A percentile compares a stretch with the other conserved stretches of the same genome.
These are phyloP conservation scores for Talaromyces albobiverticillius DNA, from an alignment of 2,329 filamentous ascomycete genomes.

Conservation along the genomic window DNA sequence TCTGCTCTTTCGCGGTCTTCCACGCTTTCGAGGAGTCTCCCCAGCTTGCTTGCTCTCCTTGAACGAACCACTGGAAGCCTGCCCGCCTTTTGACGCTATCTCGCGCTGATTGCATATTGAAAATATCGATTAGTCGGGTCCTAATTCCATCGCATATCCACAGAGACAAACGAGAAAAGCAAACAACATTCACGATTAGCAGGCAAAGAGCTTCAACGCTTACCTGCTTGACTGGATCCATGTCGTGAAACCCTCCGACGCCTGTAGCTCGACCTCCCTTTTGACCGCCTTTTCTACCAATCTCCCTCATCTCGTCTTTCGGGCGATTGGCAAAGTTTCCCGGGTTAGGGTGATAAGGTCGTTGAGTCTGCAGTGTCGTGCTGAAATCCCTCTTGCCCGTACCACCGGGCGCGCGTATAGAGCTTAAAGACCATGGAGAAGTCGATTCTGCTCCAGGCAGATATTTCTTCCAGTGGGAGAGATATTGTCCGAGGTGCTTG, in stretches of 20 bases:
- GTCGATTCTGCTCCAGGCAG: neutral
- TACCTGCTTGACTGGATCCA: constrained; percentile 30
- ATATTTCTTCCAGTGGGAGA: neutral
- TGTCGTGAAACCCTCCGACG: constrained; percentile 26
- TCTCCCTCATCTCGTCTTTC: constrained; percentile 23
- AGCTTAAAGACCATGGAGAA: neutral
- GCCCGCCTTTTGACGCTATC: constrained; percentile 24
- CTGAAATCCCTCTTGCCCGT: neutral
- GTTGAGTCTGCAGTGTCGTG: neutral
- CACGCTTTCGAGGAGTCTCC: constrained; percentile 13
- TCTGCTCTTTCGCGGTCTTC: constrained; percentile 5
- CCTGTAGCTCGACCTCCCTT: constrained; percentile 27
- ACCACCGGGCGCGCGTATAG: neutral
- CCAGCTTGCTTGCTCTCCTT: constrained; percentile 11
- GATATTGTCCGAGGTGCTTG: neutral
- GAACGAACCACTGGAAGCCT: constrained; percentile 12
- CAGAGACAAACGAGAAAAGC: neutral
- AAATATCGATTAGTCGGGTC: neutral
- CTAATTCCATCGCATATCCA: neutral
- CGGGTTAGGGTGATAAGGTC: constrained; percentile 24
- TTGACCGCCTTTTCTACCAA: constrained; percentile 24
- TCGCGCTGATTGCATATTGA: constrained; percentile 18
- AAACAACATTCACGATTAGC: no score
- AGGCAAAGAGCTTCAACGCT: neutral
- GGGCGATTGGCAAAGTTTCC: constrained; percentile 36